Evolutionary conservation across 768 basidiomycete species (phyloP), one percentile per base, ranked within the genome.

Genomic region (Auricularia auricula-judae): DNA sequence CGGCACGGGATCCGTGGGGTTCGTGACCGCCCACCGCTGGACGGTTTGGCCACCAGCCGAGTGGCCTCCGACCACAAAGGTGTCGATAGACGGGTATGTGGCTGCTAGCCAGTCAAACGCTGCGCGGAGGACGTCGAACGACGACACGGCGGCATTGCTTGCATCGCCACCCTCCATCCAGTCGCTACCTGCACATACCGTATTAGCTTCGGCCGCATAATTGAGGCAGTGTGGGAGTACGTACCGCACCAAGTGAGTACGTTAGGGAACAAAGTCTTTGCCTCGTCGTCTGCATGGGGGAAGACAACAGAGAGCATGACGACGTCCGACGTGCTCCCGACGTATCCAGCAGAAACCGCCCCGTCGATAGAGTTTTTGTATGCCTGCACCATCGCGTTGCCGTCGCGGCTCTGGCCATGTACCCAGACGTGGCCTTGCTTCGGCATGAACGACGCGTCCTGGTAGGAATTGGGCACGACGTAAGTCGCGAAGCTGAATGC

Each of bases 101-200:
- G 11, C 5, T 4, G 56, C 56, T 7, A 59, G 56, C 56, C 56
- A 59, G 29, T 59, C 56, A 29, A 59, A 59, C 7, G 23, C 29
- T 29, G 56, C 14, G 23, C 56, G 56, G 4, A 59, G 23, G 14
- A 59, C 56, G 56, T 59, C 33, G 56, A 59, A 59, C 12, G 56
- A 59, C 14, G 29, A 33, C 29, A 59, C 34, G 7, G 21, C 7
- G 11, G 56, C 56, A 10, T 18, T 18, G 56, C 18, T 7, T 10
- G 56, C 56, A 18, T 59, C 56, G 56, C 29, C 56, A 18, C 56
- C 56, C 29, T 59, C 56, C 56, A 59, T 59, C 56, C 56, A 59
- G 23, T 5, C 4, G 23, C 33, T 59, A 14, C 23, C 56, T 59
- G 23, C 56, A 51, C 5, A 21, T 51, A 18, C 14, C 5, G 18